These are phyloP conservation scores for Gracilaria caudata DNA, from an alignment of 23 red algal species.

Conservation along the genomic window DNA sequence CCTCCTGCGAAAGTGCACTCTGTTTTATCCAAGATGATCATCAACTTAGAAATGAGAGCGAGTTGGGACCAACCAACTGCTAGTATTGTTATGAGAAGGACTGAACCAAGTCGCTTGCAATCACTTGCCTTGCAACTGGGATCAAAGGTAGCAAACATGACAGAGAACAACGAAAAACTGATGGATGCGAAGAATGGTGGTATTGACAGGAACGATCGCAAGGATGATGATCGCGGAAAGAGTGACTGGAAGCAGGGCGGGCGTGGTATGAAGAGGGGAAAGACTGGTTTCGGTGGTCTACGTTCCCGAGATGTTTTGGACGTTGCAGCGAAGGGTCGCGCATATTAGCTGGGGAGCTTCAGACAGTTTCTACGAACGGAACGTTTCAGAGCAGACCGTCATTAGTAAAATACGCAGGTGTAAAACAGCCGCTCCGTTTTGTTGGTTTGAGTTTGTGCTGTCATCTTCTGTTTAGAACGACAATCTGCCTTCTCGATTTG, in stretches of 20 bases:
- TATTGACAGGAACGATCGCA: slow-evolving; percentile 52
- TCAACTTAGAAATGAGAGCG: slow-evolving; percentile 86
- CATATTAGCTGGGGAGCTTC: not conserved
- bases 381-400: not conserved
- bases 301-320: slow-evolving; percentile 25
- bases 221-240: slow-evolving; percentile 62
- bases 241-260: slow-evolving; percentile 73
- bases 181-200: slow-evolving; percentile 82
- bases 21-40: slow-evolving; percentile 93
- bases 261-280: slow-evolving; percentile 40
- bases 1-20: slow-evolving; percentile 84
- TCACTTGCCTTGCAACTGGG: slow-evolving; percentile 83
- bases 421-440: no score
- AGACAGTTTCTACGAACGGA: not conserved
- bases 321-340: slow-evolving; percentile 5
- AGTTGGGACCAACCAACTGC: slow-evolving; percentile 96
- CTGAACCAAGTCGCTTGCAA: slow-evolving; percentile 91
- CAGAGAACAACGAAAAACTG: slow-evolving; percentile 89
- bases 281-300: not conserved
- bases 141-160: slow-evolving; percentile 74
- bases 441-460: no score
- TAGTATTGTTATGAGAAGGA: slow-evolving; percentile 76
- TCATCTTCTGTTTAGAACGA: no score
- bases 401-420: no score
- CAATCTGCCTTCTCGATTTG: no score